Conservation (phyloP, 768 basidiomycete species). For the Suillus subalutaceus region DNA sequence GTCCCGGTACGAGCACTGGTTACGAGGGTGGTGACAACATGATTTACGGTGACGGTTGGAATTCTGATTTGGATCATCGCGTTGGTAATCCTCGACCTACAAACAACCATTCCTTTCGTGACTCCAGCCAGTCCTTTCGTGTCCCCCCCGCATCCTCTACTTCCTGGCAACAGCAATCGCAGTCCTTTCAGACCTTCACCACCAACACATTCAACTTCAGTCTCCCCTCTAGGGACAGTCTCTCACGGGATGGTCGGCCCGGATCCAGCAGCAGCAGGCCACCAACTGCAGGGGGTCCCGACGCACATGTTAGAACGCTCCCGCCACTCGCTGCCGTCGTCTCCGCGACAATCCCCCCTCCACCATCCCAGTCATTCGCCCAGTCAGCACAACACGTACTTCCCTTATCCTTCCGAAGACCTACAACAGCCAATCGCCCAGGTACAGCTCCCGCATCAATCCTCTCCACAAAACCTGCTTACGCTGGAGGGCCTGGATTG, state of each 20-base stretch:
- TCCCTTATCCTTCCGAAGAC: constrained; percentile 59
- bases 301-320: constrained; percentile 54
- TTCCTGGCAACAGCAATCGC: constrained; percentile 48
- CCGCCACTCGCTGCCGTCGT: constrained; percentile 77
- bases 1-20: constrained; percentile 75
- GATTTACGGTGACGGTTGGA: constrained; percentile 38
- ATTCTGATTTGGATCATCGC: constrained; percentile 41
- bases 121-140: constrained; percentile 84
- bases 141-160: constrained; percentile 49
- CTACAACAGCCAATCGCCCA: constrained; percentile 63
- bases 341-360: constrained; percentile 65
- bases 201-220: constrained; percentile 49
- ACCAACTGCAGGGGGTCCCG: constrained; percentile 53
- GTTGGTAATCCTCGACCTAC: constrained; percentile 39
- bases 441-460: constrained; percentile 72
- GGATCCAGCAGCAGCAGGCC: constrained; percentile 55
- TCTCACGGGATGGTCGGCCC: constrained; percentile 43
- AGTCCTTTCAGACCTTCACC: constrained; percentile 72
- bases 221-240: constrained; percentile 35
- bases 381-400: constrained; percentile 53
- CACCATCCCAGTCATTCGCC: constrained; percentile 43
- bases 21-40: constrained; percentile 56
- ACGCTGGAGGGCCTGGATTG: constrained; percentile 55
- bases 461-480: constrained; percentile 46
- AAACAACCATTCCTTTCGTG: constrained; percentile 74